These are phyloP conservation scores for Sporothrix mexicana DNA, from an alignment of 2,329 filamentous ascomycete species.

Conservation along the genomic window DNA sequence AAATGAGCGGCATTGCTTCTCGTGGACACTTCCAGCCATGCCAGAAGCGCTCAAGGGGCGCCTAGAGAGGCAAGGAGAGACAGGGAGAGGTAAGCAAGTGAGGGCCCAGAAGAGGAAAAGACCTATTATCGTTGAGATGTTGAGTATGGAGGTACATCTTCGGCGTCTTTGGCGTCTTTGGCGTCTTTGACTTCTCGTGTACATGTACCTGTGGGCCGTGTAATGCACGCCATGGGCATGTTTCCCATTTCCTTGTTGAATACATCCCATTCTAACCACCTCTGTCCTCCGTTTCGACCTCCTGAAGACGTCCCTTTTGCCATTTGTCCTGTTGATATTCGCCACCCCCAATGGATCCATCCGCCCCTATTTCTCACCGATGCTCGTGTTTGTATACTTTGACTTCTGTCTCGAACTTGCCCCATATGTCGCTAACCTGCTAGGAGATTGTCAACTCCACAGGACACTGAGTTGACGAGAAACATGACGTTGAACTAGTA, in stretches of 20 bases:
- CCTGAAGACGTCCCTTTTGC: not conserved
- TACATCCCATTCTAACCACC: not conserved
- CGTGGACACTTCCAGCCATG: not conserved
- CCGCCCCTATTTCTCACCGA: not conserved
- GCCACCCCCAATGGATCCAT: not conserved
- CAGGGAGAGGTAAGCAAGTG: not conserved
- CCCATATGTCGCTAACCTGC: not conserved
- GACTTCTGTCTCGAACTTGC: not conserved
- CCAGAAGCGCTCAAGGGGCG: conserved; percentile 10
- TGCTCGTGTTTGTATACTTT: not conserved
- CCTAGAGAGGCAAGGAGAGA: not conserved
- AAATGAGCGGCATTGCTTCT: not conserved
- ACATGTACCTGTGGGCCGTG: not conserved
- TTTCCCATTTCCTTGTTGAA: not conserved
- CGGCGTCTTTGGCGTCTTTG: too few species aligned
- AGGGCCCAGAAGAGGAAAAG: not conserved
- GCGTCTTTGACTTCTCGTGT: too few species aligned
- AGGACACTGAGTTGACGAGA: too few species aligned
- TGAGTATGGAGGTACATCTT: not conserved
- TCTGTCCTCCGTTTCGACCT: not conserved
- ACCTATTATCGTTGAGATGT: not conserved
- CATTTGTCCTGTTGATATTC: not conserved
- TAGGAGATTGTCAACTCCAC: not conserved
- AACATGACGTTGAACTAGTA: not conserved
- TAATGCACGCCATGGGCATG: not conserved